These are phyloP conservation scores for Saccharomyces pastorianus DNA, from an alignment of 1,139 yeast genomes.

Conservation along the genomic window DNA sequence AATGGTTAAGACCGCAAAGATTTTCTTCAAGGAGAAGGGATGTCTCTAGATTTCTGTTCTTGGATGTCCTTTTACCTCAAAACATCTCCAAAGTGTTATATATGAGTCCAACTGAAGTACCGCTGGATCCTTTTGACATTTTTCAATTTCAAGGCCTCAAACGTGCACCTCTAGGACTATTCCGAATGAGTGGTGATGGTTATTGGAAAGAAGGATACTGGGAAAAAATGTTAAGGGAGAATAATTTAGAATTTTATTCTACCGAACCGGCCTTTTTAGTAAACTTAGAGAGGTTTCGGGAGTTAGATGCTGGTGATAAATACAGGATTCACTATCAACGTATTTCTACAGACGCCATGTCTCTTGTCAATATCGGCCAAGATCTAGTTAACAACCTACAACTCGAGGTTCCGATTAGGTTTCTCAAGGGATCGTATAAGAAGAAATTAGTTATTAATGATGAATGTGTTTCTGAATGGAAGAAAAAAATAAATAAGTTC, in stretches of 20 bases:
- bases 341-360: slow-evolving; percentile 67
- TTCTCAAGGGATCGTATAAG: slow-evolving; percentile 4
- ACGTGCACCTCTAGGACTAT: slow-evolving; percentile 13
- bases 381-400: slow-evolving; percentile 88
- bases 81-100: slow-evolving; percentile 67
- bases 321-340: slow-evolving; percentile 82
- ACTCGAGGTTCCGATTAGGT: slow-evolving; percentile 28
- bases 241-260: slow-evolving; percentile 60
- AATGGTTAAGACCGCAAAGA: slow-evolving; percentile 71
- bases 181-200: slow-evolving; percentile 74
- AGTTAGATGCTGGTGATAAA: slow-evolving; percentile 64
- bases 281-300: slow-evolving; percentile 60
- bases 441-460: not conserved
- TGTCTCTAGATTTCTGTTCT: slow-evolving; percentile 80
- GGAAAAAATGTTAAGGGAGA: slow-evolving; percentile 54
- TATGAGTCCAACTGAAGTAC: slow-evolving; percentile 76
- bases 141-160: slow-evolving; percentile 3
- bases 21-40: slow-evolving; percentile 74
- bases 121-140: slow-evolving; percentile 47
- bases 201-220: slow-evolving; percentile 96
- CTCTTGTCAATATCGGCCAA: slow-evolving; percentile 79
- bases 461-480: not conserved
- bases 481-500: not conserved
- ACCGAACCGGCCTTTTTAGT: slow-evolving; percentile 73
- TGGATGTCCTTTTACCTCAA: slow-evolving; percentile 82